Evolutionary conservation across 148 eudicot genomes (phyloP).

Genomic region (Heliosperma pusillum): DNA sequence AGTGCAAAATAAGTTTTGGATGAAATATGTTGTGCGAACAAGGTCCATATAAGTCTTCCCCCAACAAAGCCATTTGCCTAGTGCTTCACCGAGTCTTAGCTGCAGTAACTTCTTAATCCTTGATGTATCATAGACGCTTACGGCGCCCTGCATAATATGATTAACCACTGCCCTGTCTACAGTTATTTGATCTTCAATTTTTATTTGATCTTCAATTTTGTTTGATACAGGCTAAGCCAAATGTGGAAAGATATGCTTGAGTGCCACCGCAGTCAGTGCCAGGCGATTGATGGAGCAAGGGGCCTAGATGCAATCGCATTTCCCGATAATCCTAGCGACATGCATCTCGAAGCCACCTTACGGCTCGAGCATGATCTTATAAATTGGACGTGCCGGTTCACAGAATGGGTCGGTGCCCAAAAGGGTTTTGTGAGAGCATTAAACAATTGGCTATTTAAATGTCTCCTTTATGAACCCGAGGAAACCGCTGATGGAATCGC

Average conservation of each 20-base stretch:
- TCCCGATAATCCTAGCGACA: conserved; percentile 52
- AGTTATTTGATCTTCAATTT: not conserved
- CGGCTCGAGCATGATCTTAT: conserved; percentile 71
- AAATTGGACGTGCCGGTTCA: conserved; percentile 69
- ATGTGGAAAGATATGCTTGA: conserved; percentile 94
- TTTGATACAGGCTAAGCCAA: conserved; percentile 52
- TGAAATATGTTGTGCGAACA: too few relatives aligned
- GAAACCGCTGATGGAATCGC: conserved; percentile 74
- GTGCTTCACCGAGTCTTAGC: too few relatives aligned
- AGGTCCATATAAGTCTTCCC: too few relatives aligned
- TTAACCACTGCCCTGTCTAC: not conserved
- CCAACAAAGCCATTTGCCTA: too few relatives aligned
- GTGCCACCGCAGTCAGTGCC: conserved; percentile 76
- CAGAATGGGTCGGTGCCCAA: conserved; percentile 72
- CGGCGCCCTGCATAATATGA: not conserved
- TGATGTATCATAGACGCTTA: not conserved
- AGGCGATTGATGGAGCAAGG: conserved; percentile 71
- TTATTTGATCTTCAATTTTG: conserved; percentile 5
- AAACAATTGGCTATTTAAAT: conserved; percentile 75
- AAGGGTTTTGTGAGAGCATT: conserved; percentile 70
- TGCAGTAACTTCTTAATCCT: too few relatives aligned
- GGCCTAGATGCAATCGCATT: conserved; percentile 63
- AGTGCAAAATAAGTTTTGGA: too few relatives aligned
- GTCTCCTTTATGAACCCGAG: conserved; percentile 68
- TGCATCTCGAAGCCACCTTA: conserved; percentile 66